Evolutionary conservation across 176 grass and related monocot genomes (phyloP), one percentile per base, ranked within the genome.

Genomic region (Cocos nucifera): DNA sequence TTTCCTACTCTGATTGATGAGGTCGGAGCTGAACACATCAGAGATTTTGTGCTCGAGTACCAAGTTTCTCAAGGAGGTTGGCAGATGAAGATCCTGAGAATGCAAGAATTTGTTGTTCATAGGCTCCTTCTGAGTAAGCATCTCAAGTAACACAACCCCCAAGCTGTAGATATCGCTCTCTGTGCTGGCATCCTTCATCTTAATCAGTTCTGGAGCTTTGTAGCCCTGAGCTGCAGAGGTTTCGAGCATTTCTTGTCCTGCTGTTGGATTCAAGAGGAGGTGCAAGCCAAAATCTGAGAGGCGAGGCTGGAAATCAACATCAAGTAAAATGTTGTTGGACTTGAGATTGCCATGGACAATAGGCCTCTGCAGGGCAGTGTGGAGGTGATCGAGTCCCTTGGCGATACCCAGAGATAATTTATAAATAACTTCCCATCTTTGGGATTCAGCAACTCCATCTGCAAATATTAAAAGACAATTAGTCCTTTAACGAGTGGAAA

Each of bases 281-380:
- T 82, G 78, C 57, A 97, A 81, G 5, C 92, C 84, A n/a, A 83
- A 91, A 53, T 97, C 92, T 4, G 87, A 75, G 32, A 97, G 75
- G 57, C 87, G 80, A 1, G 92, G 87, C 78, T 88, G 87, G 65
- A 88, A 81, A 84, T 91, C 82, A n/a, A 75, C 79, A 28, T 97
- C 92, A 16, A 97, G 83, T 65, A 97, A 79, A 30, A 97, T 75
- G 30, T 97, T 97, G 49, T 88, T 97, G 15, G 87, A 74, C 73
- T 97, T 97, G 4, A 97, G 92, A 72, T 91, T 91, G 54, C 92
- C 92, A 53, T 97, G 92, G 27, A 91, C 62, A 48, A 91, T 79
- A 12, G 78, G 75, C 50, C 85, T 97, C 27, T 70, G 81, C 30
- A 80, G 71, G 19, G 75, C 76, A 39, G 77, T 76, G 77, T 97